Evolutionary conservation across 2,329 filamentous ascomycete species (phyloP).

Genomic region (Chalaropsis thielavioides): DNA sequence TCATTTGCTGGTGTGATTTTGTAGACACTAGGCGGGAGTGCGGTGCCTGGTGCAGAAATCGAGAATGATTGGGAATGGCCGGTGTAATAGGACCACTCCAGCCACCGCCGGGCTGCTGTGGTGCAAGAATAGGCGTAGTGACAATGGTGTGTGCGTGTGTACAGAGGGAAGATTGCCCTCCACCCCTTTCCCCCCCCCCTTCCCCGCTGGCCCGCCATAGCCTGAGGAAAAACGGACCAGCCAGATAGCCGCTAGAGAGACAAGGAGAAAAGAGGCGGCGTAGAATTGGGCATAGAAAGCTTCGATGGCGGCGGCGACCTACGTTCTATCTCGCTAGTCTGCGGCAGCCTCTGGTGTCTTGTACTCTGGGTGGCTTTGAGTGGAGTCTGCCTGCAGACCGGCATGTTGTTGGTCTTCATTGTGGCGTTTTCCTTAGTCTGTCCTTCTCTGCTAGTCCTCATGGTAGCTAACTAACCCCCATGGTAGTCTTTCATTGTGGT

Average conservation of each 20-base stretch:
- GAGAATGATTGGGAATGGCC: neutral
- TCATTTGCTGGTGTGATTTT: too few relatives aligned
- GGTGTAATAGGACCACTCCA: neutral
- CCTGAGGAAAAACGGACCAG: too few relatives aligned
- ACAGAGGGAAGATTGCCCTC: too few relatives aligned
- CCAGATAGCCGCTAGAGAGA: neutral
- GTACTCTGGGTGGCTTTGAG: slow-evolving; percentile 3
- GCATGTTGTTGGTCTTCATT: neutral
- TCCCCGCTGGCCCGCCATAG: too few relatives aligned
- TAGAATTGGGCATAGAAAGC: neutral
- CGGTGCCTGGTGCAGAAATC: neutral
- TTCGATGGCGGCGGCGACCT: slow-evolving; percentile 6
- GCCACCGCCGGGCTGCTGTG: neutral
- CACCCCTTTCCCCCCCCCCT: too few relatives aligned
- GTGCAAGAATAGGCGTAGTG: neutral
- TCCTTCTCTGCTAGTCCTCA: too few relatives aligned
- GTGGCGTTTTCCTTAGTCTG: too few relatives aligned
- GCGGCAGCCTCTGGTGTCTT: slow-evolving; percentile 1
- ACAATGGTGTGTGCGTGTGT: too few relatives aligned
- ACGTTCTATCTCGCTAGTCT: slow-evolving; percentile 15
- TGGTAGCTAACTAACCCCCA: neutral
- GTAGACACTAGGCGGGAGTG: too few relatives aligned
- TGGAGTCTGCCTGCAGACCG: neutral
- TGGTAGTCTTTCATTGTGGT: neutral
- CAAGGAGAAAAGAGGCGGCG: neutral